phyloP scores from a whole-genome alignment of 257 asterid genomes.

The Gynochthodes officinalis region DNA sequence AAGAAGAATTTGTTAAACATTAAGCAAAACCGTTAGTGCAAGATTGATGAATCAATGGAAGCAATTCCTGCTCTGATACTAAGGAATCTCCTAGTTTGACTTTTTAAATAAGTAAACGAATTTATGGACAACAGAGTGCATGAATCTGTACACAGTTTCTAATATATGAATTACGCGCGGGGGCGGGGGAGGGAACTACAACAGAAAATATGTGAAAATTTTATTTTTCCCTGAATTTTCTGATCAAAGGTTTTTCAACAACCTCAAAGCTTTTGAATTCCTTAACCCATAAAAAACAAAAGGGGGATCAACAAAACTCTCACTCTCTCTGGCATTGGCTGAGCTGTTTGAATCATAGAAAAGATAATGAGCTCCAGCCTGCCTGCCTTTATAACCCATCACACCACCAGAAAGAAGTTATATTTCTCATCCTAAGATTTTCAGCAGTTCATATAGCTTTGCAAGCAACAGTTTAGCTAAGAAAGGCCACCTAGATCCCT shows the following conservation, averaged over 20 bases:
- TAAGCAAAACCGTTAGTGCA: constrained; percentile 1
- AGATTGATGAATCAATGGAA: neutral
- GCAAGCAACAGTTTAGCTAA: neutral
- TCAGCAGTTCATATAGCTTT: no score
- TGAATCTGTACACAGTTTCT: neutral
- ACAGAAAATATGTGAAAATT: neutral
- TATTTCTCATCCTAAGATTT: neutral
- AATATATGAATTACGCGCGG: neutral
- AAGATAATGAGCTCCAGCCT: no score
- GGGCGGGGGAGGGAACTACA: neutral
- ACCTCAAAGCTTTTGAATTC: neutral
- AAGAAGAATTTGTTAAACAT: constrained; percentile 16
- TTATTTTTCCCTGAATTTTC: neutral
- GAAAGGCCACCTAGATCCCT: neutral
- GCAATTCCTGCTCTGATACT: neutral
- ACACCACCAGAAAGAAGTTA: neutral
- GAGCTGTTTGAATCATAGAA: neutral
- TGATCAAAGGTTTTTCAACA: neutral
- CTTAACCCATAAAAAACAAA: neutral
- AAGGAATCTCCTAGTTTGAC: neutral
- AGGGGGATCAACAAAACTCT: neutral
- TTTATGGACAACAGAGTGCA: neutral
- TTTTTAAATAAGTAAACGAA: neutral
- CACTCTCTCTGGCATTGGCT: neutral
- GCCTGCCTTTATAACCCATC: neutral